Conservation (phyloP, 1,284 basidiomycete species). For the Irpex sp. region DNA sequence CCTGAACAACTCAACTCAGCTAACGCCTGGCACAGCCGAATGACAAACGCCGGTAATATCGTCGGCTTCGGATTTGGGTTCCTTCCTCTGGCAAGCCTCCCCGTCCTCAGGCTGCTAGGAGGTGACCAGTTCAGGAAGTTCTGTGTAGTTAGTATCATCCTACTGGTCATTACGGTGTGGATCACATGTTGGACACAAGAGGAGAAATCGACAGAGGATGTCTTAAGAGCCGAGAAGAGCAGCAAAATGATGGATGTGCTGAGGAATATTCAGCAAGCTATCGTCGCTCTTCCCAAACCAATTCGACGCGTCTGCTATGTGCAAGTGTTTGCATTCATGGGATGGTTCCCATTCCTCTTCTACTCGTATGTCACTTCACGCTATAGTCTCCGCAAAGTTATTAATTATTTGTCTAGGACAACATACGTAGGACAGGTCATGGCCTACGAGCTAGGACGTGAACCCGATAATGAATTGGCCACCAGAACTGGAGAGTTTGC, state of each 20-base stretch:
- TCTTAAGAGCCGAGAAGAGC: conserved; percentile 37
- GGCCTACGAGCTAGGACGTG: conserved; percentile 68
- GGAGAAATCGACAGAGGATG: conserved; percentile 59
- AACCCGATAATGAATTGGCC: conserved; percentile 78
- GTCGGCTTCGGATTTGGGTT: conserved; percentile 91
- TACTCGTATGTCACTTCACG: conserved; percentile 59
- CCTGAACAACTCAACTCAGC: conserved; percentile 84
- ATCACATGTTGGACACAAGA: conserved; percentile 83
- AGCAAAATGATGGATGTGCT: conserved; percentile 61
- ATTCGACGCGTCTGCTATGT: conserved; percentile 89
- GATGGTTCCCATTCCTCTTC: conserved; percentile 95
- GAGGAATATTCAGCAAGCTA: conserved; percentile 72
- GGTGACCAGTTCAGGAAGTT: conserved; percentile 96
- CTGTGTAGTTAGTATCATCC: conserved; percentile 80
- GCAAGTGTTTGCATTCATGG: conserved; percentile 90
- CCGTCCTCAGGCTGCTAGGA: conserved; percentile 78
- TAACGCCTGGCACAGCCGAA: conserved; percentile 98
- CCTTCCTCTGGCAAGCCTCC: conserved; percentile 75
- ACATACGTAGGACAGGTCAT: conserved; percentile 91
- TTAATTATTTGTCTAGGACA: conserved; percentile 46
- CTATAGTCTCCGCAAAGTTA: conserved; percentile 6
- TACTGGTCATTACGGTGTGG: conserved; percentile 80
- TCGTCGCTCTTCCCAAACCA: conserved; percentile 75
- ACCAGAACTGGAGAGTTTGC: conserved; percentile 87
- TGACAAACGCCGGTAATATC: conserved; percentile 95